Conservation (phyloP, 1,139 yeast species). For the Candida pseudoviswanathii region DNA sequence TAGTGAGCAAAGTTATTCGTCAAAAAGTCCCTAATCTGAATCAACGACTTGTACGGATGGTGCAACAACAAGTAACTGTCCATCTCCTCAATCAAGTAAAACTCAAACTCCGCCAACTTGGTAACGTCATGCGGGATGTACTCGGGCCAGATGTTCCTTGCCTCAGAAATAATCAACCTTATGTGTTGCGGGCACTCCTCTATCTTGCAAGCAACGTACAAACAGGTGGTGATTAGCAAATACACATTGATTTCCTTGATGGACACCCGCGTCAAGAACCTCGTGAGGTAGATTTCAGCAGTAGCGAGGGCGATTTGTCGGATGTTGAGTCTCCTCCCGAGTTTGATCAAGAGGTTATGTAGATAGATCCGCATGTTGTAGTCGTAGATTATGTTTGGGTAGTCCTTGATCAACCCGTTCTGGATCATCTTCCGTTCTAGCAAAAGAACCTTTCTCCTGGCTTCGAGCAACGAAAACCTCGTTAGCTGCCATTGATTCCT, state of each 20-base stretch:
- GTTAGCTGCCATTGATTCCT: constrained; percentile 47
- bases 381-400: constrained; percentile 53
- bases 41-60: constrained; percentile 83
- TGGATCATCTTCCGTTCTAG: constrained; percentile 50
- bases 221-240: constrained; percentile 77
- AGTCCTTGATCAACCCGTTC: constrained; percentile 48
- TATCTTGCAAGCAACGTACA: constrained; percentile 88
- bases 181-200: constrained; percentile 97
- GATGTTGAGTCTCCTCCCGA: constrained; percentile 76
- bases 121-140: constrained; percentile 90
- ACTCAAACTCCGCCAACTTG: constrained; percentile 94
- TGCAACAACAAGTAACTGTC: constrained; percentile 79
- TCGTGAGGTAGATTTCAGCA: constrained; percentile 77
- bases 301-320: constrained; percentile 87
- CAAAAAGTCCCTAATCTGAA: constrained; percentile 57
- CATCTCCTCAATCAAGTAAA: constrained; percentile 87
- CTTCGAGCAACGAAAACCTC: constrained; percentile 40
- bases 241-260: constrained; percentile 82
- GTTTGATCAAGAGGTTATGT: constrained; percentile 66
- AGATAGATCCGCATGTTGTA: constrained; percentile 66
- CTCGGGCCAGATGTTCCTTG: constrained; percentile 93
- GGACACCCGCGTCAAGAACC: constrained; percentile 75
- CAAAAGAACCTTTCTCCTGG: constrained; percentile 38
- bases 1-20: constrained; percentile 25
- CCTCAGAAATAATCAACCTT: constrained; percentile 78